A percentile compares a stretch with the other conserved stretches of the same genome.
These are phyloP conservation scores for Starmerella scarabaei DNA, from an alignment of 805 yeast genomes.

Conservation along the genomic window DNA sequence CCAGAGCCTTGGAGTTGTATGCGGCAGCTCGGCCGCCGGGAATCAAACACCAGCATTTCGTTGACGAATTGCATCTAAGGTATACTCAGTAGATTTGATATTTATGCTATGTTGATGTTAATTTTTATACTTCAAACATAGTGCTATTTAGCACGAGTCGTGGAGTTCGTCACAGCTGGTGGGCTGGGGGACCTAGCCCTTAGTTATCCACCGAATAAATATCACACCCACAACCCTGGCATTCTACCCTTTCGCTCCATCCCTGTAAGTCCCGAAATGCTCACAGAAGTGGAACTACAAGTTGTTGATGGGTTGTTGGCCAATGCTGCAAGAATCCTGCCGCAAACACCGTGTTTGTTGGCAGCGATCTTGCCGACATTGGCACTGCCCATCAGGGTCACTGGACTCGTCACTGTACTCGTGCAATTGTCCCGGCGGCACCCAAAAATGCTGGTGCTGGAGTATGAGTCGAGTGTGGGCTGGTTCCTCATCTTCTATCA, in stretches of 20 bases:
- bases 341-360: neutral
- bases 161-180: too few species aligned
- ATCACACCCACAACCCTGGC: too few species aligned
- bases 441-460: conserved; percentile 6
- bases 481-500: conserved; percentile 9
- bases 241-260: too few species aligned
- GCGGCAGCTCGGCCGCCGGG: conserved; percentile 51
- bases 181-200: too few species aligned
- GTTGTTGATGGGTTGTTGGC: neutral
- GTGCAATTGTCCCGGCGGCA: neutral
- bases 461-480: conserved; percentile 8
- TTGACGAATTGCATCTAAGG: conserved; percentile 56
- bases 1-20: conserved; percentile 51
- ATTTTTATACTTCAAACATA: too few species aligned
- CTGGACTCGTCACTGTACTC: too few species aligned
- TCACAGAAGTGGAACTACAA: neutral
- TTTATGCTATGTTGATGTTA: neutral
- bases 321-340: neutral
- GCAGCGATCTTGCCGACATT: neutral
- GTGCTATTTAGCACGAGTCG: neutral
- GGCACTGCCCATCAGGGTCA: neutral
- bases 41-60: conserved; percentile 62
- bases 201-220: too few species aligned
- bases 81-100: conserved; percentile 25
- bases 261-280: neutral